Evolutionary conservation across 441 rosid genomes (phyloP).

Genomic region (Geranium incanum): DNA sequence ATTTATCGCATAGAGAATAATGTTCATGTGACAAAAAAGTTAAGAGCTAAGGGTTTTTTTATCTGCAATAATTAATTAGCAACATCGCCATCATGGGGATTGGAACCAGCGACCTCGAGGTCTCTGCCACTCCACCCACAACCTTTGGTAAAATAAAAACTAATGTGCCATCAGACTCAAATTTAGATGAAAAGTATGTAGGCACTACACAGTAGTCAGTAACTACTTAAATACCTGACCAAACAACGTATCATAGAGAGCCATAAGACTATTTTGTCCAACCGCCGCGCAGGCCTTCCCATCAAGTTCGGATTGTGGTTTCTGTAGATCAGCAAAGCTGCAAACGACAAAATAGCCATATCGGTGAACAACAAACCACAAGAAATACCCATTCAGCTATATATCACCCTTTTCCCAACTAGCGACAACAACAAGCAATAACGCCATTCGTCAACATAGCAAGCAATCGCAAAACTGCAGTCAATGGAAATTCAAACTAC

Average conservation of each 20-base stretch:
- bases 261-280: slow-evolving; percentile 95
- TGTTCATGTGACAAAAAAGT: neutral
- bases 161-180: neutral
- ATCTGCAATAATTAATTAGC: too few species aligned
- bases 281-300: slow-evolving; percentile 99
- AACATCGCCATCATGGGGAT: too few species aligned
- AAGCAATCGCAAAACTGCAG: neutral
- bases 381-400: neutral
- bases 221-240: slow-evolving; percentile 48
- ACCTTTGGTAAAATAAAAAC: neutral
- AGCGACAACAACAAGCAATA: neutral
- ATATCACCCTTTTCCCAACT: neutral
- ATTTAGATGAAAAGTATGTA: neutral
- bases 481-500: slow-evolving; percentile 27
- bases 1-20: neutral
- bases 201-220: neutral
- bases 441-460: neutral
- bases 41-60: too few species aligned
- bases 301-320: slow-evolving; percentile 78
- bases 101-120: too few species aligned
- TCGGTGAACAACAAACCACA: neutral
- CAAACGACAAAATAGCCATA: slow-evolving; percentile 12
- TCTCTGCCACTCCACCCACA: too few species aligned
- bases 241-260: slow-evolving; percentile 80
- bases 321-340: slow-evolving; percentile 94